Conservation (phyloP, 73 alveolate species). For the Breviolum minutum region DNA sequence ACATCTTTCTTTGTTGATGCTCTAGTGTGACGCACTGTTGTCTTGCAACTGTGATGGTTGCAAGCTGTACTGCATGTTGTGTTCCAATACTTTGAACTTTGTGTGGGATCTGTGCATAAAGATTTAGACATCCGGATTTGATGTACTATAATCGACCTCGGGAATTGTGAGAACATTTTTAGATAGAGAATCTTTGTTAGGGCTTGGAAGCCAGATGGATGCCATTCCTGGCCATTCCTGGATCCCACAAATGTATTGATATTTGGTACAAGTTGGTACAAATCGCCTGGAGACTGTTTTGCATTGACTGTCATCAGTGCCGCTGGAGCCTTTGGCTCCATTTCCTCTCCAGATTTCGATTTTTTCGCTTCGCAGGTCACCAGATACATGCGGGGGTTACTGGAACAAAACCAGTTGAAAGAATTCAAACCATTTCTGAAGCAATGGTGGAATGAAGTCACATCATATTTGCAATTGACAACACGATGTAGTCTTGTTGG, state of each 20-base stretch:
- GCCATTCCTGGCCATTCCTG: too few species aligned
- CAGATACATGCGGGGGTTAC: too few species aligned
- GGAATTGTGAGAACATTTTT: not conserved
- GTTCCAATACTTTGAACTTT: not conserved
- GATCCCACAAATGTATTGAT: not conserved
- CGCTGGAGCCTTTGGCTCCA: not conserved
- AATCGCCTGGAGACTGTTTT: not conserved
- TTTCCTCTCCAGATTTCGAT: not conserved
- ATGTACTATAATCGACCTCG: not conserved
- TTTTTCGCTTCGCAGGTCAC: not conserved
- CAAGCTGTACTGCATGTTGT: conserved; percentile 15
- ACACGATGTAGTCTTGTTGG: too few species aligned
- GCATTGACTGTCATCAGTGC: conserved; percentile 1
- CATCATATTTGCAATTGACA: too few species aligned
- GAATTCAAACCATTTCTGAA: too few species aligned
- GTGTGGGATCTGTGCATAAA: not conserved
- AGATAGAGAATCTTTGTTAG: too few species aligned
- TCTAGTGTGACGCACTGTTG: not conserved
- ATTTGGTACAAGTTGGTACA: not conserved
- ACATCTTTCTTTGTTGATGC: not conserved
- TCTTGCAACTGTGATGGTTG: conserved; percentile 21
- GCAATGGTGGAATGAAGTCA: too few species aligned
- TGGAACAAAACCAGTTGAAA: too few species aligned
- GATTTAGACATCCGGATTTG: not conserved
- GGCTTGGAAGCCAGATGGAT: not conserved